Conservation (phyloP, 163 green algal species). For the Picocystis sp. region DNA sequence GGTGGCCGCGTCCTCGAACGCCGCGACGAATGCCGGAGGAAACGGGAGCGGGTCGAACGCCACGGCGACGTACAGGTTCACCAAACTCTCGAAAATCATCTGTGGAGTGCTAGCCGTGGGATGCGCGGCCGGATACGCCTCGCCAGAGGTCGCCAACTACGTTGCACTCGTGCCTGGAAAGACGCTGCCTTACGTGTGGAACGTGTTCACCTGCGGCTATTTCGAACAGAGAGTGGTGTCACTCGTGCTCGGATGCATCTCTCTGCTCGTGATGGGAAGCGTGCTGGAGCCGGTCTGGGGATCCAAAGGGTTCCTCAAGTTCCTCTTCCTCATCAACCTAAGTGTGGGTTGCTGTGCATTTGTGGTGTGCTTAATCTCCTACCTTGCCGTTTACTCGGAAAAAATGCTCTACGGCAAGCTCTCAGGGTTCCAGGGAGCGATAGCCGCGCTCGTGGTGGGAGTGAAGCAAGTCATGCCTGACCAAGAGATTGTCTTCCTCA, state of each 20-base stretch:
- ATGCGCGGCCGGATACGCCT: no score
- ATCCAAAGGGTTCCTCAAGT: conserved; percentile 45
- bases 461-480: conserved; percentile 67
- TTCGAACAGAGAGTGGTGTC: conserved; percentile 35
- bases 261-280: conserved; percentile 34
- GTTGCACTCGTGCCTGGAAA: conserved; percentile 8
- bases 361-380: conserved; percentile 17
- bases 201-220: conserved; percentile 41
- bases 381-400: conserved; percentile 17
- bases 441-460: conserved; percentile 53
- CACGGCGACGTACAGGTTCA: no score
- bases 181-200: conserved; percentile 49
- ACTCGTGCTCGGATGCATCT: conserved; percentile 24
- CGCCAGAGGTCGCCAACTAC: no score
- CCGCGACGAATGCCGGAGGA: no score
- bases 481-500: conserved; percentile 41
- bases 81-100: no score
- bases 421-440: conserved; percentile 52
- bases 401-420: conserved; percentile 40
- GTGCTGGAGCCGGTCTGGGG: conserved; percentile 54
- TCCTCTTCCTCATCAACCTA: conserved; percentile 34
- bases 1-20: no score
- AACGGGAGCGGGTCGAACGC: no score
- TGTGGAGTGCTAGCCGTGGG: no score
- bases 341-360: conserved; percentile 29